Evolutionary conservation across 192 early-diverging fungal genomes (phyloP), one percentile per base, ranked within the genome.

Genomic region (Haplosporangium gracile): DNA sequence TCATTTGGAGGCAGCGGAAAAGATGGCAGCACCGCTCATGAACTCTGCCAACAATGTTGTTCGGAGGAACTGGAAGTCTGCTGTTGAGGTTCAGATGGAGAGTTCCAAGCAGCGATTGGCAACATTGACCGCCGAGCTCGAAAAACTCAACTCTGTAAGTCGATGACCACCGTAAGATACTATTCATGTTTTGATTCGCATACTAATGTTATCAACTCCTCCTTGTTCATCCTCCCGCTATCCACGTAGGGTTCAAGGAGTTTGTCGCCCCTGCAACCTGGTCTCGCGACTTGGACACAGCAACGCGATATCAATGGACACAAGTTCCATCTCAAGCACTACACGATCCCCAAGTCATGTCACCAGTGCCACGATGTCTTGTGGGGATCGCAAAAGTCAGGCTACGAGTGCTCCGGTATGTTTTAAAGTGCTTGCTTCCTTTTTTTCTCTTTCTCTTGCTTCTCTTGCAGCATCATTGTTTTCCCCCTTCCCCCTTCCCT

Each of bases 301-400:
- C 75, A 77, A 11, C 78, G 79, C 18, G 79, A 86, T 24, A 86
- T 81, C 13, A 81, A 80, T 81, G 84, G 84, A 26, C 84, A 86
- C 32, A 69, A 26, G 1, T 86, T 86, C 76, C 75, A 86, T 34
- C 74, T 86, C 24, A 77, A 78, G 34, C 74, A 86, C 60, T 86
- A 86, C 22, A 76, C 84, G 0, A 78, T 76, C 5, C 84, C 84
- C 26, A 86, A 86, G 24, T 86, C 84, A 10, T 86, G 84, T 32
- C 84, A 86, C 42, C 84, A 86, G 36, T 86, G 84, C 39, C 84
- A 86, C 32, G 84, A 86, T 75, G 84, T 86, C n/a, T 68, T 86
- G 22, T 86, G 84, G 84, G 84, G 84, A 18, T 86, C 84, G 4
- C 84, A 86, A 78, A 86, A 86, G 57, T 81, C 84, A 3, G 84